A percentile compares a stretch with the other conserved stretches of the same genome.
phyloP scores from a whole-genome alignment of 2,329 filamentous ascomycete genomes.

The Aspergillus sp. region DNA sequence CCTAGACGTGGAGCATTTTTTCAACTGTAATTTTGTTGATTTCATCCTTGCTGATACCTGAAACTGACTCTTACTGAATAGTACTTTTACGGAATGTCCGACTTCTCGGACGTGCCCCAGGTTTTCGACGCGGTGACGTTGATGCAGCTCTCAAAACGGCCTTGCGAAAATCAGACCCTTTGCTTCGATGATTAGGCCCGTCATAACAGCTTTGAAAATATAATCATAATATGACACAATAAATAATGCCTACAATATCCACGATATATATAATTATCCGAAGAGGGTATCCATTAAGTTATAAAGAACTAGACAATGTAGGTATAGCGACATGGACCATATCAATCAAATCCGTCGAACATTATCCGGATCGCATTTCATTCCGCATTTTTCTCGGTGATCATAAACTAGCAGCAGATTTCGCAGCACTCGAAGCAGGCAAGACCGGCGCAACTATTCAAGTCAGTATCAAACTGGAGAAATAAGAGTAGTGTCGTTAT shows the following conservation, averaged over 20 bases:
- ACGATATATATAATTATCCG: too few relatives aligned
- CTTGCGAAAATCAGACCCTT: constrained; percentile 10
- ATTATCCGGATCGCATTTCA: background rate
- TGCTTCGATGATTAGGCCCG: background rate
- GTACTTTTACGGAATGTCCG: constrained; percentile 21
- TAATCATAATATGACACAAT: background rate
- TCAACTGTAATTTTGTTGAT: constrained; percentile 16
- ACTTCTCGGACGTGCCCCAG: constrained; percentile 31
- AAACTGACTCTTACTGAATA: constrained; percentile 1
- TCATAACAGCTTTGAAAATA: background rate
- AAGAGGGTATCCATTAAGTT: too few relatives aligned
- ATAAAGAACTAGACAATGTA: too few relatives aligned
- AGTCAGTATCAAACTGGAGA: constrained; percentile 2
- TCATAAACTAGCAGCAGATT: constrained; percentile 24
- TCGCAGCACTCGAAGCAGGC: constrained; percentile 30
- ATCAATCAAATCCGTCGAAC: background rate
- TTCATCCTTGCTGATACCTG: too few relatives aligned
- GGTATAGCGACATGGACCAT: background rate
- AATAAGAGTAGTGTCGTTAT: background rate
- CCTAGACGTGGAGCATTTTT: constrained; percentile 23
- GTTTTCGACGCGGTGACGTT: constrained; percentile 26
- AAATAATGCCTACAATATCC: too few relatives aligned
- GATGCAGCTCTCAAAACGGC: constrained; percentile 23
- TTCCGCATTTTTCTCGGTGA: background rate
- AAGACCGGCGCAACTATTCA: constrained; percentile 26